Percentiles rank a stretch among this genome's conserved stretches.
Conservation (phyloP, 2,329 filamentous ascomycete genomes). For the Sporothrix inflata region DNA sequence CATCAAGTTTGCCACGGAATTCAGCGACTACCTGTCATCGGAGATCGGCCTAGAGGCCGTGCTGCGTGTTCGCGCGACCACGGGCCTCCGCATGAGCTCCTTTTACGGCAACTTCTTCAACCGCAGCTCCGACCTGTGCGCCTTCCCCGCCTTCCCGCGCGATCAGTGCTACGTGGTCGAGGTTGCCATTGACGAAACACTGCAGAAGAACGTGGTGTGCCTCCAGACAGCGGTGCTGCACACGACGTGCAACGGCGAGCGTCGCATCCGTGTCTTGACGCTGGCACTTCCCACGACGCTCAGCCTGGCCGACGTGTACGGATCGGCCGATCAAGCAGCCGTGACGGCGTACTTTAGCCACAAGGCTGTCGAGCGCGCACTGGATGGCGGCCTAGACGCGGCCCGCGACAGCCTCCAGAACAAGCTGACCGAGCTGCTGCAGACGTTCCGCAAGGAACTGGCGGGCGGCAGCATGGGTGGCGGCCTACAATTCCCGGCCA, state of each 20-base stretch:
- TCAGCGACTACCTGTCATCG: constrained; percentile 93
- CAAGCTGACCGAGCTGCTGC: constrained; percentile 88
- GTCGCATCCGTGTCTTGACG: constrained; percentile 92
- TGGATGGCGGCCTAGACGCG: constrained; percentile 80
- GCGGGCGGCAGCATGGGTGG: constrained; percentile 95
- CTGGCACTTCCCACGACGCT: constrained; percentile 91
- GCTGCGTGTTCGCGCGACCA: constrained; percentile 90
- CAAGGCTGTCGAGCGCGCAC: constrained; percentile 90
- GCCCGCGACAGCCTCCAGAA: constrained; percentile 88
- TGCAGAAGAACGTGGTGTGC: constrained; percentile 89
- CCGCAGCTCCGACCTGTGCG: constrained; percentile 93
- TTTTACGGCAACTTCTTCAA: constrained; percentile 99
- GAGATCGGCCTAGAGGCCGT: constrained; percentile 97
- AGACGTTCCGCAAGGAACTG: constrained; percentile 96
- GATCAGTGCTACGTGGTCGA: constrained; percentile 98
- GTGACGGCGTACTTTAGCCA: constrained; percentile 95
- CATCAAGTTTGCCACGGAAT: constrained; percentile 96
- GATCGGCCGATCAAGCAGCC: constrained; percentile 90
- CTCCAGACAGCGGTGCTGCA: constrained; percentile 94
- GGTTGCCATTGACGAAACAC: constrained; percentile 93
- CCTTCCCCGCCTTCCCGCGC: constrained; percentile 95
- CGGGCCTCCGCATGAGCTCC: constrained; percentile 91
- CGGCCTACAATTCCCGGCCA: constrained; percentile 90
- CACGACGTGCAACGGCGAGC: constrained; percentile 96
- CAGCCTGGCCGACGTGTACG: constrained; percentile 86